phyloP scores from a whole-genome alignment of 768 basidiomycete species.

The button mushroom (Agaricus bisporus) region DNA sequence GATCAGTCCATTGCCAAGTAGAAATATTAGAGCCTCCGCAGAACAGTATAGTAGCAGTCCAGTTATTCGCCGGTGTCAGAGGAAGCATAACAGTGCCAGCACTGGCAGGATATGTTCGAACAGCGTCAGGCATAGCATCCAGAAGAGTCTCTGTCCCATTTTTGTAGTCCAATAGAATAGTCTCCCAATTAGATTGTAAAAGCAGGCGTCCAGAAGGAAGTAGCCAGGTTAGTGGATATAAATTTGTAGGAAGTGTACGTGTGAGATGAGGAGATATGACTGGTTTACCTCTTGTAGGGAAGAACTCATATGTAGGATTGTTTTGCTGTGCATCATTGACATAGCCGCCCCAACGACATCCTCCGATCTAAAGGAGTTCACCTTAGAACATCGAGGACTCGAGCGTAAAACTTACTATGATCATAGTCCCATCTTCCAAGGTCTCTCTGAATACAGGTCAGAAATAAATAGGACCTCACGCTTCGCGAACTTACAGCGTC shows the following conservation, averaged over 20 bases:
- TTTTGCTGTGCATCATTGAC: constrained; percentile 62
- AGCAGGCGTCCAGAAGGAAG: constrained; percentile 59
- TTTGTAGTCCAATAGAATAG: constrained; percentile 58
- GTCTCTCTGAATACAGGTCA: constrained; percentile 39
- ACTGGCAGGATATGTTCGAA: constrained; percentile 69
- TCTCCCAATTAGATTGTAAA: constrained; percentile 56
- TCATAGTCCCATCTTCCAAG: constrained; percentile 51
- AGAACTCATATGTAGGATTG: constrained; percentile 79
- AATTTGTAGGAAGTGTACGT: constrained; percentile 65
- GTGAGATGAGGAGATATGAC: constrained; percentile 59
- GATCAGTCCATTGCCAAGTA: constrained; percentile 16
- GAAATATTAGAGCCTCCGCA: constrained; percentile 71
- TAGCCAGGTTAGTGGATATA: constrained; percentile 69
- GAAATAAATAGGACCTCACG: not conserved
- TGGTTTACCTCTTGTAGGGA: constrained; percentile 50
- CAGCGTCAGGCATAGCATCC: constrained; percentile 58
- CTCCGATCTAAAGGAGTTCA: constrained; percentile 39
- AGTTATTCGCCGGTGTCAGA: constrained; percentile 75
- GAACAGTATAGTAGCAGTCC: constrained; percentile 75
- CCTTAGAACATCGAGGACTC: not conserved
- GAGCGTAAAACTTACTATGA: constrained; percentile 40
- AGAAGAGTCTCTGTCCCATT: constrained; percentile 49
- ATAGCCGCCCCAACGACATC: constrained; percentile 58
- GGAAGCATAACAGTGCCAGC: constrained; percentile 75
- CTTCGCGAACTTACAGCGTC: constrained; percentile 40